phyloP scores from a whole-genome alignment of 2,329 filamentous ascomycete species.

The Anisogramma anomala region DNA sequence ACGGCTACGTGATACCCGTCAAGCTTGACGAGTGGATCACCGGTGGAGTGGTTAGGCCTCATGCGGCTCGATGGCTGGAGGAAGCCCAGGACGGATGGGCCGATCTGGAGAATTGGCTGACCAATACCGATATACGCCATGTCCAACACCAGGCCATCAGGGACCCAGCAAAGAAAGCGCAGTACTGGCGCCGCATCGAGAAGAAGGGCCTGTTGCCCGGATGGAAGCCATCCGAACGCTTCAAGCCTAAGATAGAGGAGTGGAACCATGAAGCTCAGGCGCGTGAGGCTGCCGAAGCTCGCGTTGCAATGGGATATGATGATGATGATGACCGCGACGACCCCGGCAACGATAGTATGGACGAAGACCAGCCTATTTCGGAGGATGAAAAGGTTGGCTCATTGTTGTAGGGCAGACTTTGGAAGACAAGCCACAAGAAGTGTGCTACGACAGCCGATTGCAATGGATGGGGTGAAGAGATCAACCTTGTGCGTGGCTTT shows the following conservation, averaged over 20 bases:
- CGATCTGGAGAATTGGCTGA: conserved; percentile 35
- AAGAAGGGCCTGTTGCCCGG: conserved; percentile 31
- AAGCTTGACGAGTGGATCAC: conserved; percentile 52
- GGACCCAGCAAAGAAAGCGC: conserved; percentile 29
- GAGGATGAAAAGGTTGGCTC: conserved; percentile 17
- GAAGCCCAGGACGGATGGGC: conserved; percentile 36
- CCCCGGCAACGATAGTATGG: conserved; percentile 26
- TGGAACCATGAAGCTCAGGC: conserved; percentile 33
- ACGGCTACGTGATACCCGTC: conserved; percentile 48
- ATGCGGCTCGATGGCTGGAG: conserved; percentile 28
- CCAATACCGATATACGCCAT: conserved; percentile 30
- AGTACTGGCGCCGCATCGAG: conserved; percentile 35
- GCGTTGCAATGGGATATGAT: conserved; percentile 30
- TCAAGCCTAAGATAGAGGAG: conserved; percentile 31
- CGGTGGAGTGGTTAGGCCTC: conserved; percentile 35
- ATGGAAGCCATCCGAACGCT: conserved; percentile 28
- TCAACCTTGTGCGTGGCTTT: not conserved
- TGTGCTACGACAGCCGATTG: not conserved
- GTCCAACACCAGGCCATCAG: conserved; percentile 28
- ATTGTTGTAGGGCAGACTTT: not conserved
- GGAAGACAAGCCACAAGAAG: not conserved
- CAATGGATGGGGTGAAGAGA: not conserved
- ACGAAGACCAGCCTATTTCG: conserved; percentile 6
- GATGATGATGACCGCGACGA: conserved; percentile 19
- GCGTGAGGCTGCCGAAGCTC: conserved; percentile 29